Evolutionary conservation across 495 filamentous ascomycete genomes (phyloP), one percentile per base, ranked within the genome.

Genomic region (Penicillium parvum): DNA sequence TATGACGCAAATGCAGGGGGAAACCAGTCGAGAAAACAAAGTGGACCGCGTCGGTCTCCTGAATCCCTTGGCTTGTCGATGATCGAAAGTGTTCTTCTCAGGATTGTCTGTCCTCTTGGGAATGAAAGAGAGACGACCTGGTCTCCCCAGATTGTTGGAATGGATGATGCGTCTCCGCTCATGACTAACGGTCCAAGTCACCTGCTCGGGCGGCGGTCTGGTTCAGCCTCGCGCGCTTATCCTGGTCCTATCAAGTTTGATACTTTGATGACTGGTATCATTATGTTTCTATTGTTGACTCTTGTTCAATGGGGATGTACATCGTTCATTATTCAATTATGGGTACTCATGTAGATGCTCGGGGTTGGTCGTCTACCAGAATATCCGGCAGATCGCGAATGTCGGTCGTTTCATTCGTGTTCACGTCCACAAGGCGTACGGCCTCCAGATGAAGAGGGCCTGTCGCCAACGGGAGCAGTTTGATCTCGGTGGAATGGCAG

Each of bases 351-450:
- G 41, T 8, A 16, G 23, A 28, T 44, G 37, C 10, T 8, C 53
- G 47, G 21, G 60, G 60, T 40, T 58, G 57, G 32, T 68, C 65
- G 37, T 72, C 55, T 6, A 79, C 81, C 33, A 89, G 53, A 46
- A 92, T 81, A 50, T 81, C 79, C 4, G 90, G 90, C 27, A 96
- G 60, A 52, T 95, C 84, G 48, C 78, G 71, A 38, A 96, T 81
- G 69, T 95, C 88, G 11, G 87, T 81, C 58, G 82, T 81, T 65
- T 94, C 87, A 49, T 87, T 84, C 32, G 79, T 86, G 23, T 75
- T 81, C 47, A 92, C 66, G 67, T 98, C 92, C 16, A 91, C 74
- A 7, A 96, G 79, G 40, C 88, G 73, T 8, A 98, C 77, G 8
- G 83, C 82, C 55, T 96, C 91, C 2, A 97, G 58, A 3, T 77